Evolutionary conservation across 768 basidiomycete species (phyloP), one percentile per base, ranked within the genome.

Genomic region (Neoboletus brunneissimus): DNA sequence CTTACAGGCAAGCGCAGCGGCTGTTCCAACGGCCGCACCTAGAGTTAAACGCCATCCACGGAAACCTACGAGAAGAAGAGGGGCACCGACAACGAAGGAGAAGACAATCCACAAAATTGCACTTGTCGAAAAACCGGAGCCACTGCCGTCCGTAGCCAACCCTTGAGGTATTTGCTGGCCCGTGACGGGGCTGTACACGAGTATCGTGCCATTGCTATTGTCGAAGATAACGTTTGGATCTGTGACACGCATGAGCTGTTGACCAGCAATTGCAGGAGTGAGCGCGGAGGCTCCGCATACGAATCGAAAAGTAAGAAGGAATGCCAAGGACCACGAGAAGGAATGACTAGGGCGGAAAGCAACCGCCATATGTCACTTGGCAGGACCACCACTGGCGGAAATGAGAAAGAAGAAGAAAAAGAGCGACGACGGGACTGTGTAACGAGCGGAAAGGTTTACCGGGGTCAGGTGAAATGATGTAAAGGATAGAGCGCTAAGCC

Each of bases 31-130:
- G 2, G 80, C 81, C 2, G 75, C 71, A 29, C 81, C 86, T 0
- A 81, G 80, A 3, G 84, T 84, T 1, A 83, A 32, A 51, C 84
- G 77, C 75, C 80, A 79, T 2, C 81, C 77, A 27, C 84, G 76
- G 47, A 88, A 76, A 38, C 87, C 87, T 0, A 75, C 80, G 4
- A 82, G 50, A 16, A 83, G 71, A 62, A 88, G 75, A 3, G 84
- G 84, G 6, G 72, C 37, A 20, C 87, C 87, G 49, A 84, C 58
- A 11, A 74, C 55, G 53, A 83, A 75, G 27, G 75, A 76, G 58
- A 83, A 85, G 9, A 62, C 72, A 10, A 86, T 77, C 87, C 87
- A 88, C 20, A 87, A 62, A 13, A 84, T 44, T 1, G 85, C 82
- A 23, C 82, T 69, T 2, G 72, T 54, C 46, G 76, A 73, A 60